Conservation (phyloP, 176 grass and related monocot species). For the Hyparrhenia diplandra region DNA sequence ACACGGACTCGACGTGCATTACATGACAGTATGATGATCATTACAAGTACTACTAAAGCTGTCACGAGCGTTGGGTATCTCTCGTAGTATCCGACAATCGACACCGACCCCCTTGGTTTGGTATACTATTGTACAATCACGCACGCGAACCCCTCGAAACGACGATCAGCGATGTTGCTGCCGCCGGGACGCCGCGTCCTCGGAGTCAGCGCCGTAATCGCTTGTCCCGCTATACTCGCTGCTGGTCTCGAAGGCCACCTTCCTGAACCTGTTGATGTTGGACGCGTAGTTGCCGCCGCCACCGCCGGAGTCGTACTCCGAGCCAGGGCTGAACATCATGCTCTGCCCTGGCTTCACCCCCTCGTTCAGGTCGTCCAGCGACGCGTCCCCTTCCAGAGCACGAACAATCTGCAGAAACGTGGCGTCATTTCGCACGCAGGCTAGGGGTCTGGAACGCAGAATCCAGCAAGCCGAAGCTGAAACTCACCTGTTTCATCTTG, state of each 20-base stretch:
- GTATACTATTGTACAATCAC: background rate
- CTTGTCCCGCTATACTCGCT: conserved; percentile 65
- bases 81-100: background rate
- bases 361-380: conserved; percentile 86
- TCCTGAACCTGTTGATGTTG: conserved; percentile 54
- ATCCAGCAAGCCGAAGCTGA: background rate
- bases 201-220: conserved; percentile 56
- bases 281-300: conserved; percentile 57
- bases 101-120: background rate
- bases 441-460: too few relatives aligned
- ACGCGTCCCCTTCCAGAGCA: conserved; percentile 83
- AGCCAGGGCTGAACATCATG: conserved; percentile 62
- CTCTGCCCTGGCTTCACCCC: conserved; percentile 79
- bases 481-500: conserved; percentile 82
- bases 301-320: conserved; percentile 50
- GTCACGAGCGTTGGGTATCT: background rate
- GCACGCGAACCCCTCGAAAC: too few relatives aligned
- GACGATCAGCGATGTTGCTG: conserved; percentile 4
- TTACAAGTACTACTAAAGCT: conserved; percentile 21
- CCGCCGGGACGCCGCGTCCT: conserved; percentile 14
- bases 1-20: background rate
- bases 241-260: conserved; percentile 65
- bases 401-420: conserved; percentile 58
- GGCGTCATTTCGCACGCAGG: too few relatives aligned
- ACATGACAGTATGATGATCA: background rate